Conservation (phyloP, 306 rosid genomes). For the Comarum palustre region DNA sequence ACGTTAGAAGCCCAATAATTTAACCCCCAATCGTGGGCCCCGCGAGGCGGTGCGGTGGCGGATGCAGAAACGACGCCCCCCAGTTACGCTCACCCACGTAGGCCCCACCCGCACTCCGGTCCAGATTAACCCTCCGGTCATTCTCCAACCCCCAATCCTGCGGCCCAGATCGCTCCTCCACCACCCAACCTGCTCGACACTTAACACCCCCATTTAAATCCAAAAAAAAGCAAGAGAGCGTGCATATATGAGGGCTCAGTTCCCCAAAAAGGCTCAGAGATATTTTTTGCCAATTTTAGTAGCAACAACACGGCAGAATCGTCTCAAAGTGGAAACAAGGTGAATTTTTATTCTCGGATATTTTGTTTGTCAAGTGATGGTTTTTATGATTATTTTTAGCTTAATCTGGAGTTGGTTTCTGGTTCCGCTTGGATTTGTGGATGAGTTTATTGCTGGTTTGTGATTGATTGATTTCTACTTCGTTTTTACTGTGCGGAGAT, state of each 20-base stretch:
- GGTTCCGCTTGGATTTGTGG: neutral
- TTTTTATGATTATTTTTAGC: neutral
- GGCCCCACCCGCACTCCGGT: slow-evolving; percentile 26
- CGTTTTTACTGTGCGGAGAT: neutral
- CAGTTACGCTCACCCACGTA: neutral
- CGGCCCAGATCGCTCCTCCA: slow-evolving; percentile 1
- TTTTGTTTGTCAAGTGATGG: neutral
- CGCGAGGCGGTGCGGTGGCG: neutral
- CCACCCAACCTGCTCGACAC: neutral
- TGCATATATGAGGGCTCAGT: neutral
- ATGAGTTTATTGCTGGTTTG: neutral
- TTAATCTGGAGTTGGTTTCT: neutral
- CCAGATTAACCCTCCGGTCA: slow-evolving; percentile 27
- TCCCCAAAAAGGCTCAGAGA: neutral
- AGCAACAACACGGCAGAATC: neutral
- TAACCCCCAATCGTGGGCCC: neutral
- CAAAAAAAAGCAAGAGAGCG: no score
- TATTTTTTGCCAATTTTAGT: neutral
- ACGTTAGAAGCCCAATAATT: neutral
- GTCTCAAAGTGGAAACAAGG: neutral
- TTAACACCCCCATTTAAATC: slow-evolving; percentile 4
- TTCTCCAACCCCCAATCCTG: slow-evolving; percentile 3
- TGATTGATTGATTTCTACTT: neutral
- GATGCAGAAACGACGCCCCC: neutral
- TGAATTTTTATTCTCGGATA: neutral